Conservation (phyloP, 192 early-diverging fungal species). For the Polychytrium aggregatum region DNA sequence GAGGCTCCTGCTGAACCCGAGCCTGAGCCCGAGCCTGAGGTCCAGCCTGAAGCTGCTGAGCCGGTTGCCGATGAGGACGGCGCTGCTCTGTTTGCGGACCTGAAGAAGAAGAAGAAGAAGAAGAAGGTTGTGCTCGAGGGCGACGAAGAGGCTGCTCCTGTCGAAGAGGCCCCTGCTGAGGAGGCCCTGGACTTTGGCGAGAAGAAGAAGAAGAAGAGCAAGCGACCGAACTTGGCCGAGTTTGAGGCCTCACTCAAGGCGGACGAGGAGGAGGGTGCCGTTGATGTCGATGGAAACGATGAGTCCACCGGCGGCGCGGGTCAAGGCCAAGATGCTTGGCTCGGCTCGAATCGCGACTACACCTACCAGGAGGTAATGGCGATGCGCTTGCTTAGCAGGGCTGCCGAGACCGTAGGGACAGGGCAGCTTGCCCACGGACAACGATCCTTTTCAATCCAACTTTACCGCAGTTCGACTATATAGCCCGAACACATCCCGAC, state of each 20-base stretch:
- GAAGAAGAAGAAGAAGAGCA: slow-evolving; percentile 74
- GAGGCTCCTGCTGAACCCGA: neutral
- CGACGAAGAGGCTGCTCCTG: slow-evolving; percentile 6
- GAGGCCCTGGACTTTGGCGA: slow-evolving; percentile 46
- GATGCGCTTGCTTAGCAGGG: slow-evolving; percentile 5
- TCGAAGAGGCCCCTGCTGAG: neutral
- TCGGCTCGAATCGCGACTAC: slow-evolving; percentile 84
- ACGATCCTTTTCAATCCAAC: slow-evolving; percentile 2
- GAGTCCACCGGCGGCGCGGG: slow-evolving; percentile 4
- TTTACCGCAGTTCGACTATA: slow-evolving; percentile 1
- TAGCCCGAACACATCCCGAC: no score
- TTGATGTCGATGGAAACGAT: slow-evolving; percentile 6
- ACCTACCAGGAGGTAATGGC: slow-evolving; percentile 69
- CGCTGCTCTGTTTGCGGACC: slow-evolving; percentile 52
- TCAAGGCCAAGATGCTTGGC: slow-evolving; percentile 54
- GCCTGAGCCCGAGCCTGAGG: neutral
- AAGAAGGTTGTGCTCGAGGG: slow-evolving; percentile 18
- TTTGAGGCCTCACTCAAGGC: slow-evolving; percentile 64
- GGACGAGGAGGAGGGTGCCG: slow-evolving; percentile 32
- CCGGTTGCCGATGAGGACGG: slow-evolving; percentile 22
- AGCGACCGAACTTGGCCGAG: slow-evolving; percentile 64
- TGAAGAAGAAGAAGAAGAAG: slow-evolving; percentile 89
- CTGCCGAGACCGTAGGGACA: no score
- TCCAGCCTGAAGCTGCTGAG: no score
- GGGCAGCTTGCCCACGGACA: no score